phyloP scores from a whole-genome alignment of 805 yeast species.

The Wickerhamiella bombiphila region DNA sequence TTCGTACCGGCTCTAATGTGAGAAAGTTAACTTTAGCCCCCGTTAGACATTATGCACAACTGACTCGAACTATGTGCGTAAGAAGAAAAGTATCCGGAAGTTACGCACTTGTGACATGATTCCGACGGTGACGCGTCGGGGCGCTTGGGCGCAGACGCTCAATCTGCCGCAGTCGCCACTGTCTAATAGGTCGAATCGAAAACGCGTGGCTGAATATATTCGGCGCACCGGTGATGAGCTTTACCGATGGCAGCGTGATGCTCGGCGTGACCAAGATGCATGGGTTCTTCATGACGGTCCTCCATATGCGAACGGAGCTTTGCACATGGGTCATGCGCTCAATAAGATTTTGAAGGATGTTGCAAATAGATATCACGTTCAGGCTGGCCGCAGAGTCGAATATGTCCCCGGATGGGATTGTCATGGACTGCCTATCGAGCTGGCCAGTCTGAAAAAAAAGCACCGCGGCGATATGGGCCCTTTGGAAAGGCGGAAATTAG shows the following conservation, averaged over 20 bases:
- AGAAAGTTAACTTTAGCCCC: no score
- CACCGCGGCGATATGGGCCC: conserved; percentile 22
- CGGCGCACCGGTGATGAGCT: conserved; percentile 43
- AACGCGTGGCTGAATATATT: conserved; percentile 29
- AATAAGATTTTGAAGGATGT: conserved; percentile 85
- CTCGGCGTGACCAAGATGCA: conserved; percentile 22
- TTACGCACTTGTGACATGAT: conserved; percentile 25
- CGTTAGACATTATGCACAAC: no score
- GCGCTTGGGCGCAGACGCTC: conserved; percentile 32
- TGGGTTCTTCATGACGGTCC: conserved; percentile 90
- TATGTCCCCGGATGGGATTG: conserved; percentile 98
- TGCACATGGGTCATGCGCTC: conserved; percentile 84
- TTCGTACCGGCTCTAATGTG: no score
- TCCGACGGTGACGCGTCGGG: no score
- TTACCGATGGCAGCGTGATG: conserved; percentile 45
- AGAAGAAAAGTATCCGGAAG: neutral
- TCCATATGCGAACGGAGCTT: conserved; percentile 91
- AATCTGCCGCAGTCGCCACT: conserved; percentile 56
- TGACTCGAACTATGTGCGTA: no score
- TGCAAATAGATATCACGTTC: conserved; percentile 53
- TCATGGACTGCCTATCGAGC: conserved; percentile 93
- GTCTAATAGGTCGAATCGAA: conserved; percentile 43
- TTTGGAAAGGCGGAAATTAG: conserved; percentile 44
- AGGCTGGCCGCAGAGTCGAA: conserved; percentile 45
- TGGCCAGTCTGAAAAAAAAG: conserved; percentile 47